Evolutionary conservation across 495 filamentous ascomycete species (phyloP).

Genomic region (Peziza echinospora): DNA sequence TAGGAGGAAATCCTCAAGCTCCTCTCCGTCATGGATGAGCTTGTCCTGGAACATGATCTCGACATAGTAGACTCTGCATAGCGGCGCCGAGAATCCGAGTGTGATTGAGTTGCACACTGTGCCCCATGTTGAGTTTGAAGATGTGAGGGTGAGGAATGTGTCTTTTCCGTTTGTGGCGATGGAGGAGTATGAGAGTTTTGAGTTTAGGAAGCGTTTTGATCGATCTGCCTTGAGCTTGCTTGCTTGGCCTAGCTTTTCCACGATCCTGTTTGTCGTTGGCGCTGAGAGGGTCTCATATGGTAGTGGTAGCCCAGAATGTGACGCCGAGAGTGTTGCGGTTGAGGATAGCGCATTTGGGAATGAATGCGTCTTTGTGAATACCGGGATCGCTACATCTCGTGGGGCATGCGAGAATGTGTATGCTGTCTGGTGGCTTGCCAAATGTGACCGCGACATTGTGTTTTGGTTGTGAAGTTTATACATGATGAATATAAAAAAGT

Average conservation of each 20-base stretch:
- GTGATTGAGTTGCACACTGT: conserved; percentile 9
- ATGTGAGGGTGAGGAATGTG: conserved; percentile 9
- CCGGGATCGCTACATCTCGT: too few species aligned
- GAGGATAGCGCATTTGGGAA: too few species aligned
- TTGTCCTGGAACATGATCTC: conserved; percentile 8
- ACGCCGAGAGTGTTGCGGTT: too few species aligned
- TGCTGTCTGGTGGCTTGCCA: too few species aligned
- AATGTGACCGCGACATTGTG: too few species aligned
- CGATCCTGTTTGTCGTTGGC: background rate
- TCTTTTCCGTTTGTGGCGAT: conserved; percentile 2
- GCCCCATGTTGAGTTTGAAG: conserved; percentile 8
- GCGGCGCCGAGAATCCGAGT: conserved; percentile 7
- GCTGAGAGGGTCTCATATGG: too few species aligned
- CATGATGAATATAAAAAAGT: too few species aligned
- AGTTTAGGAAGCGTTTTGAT: conserved; percentile 8
- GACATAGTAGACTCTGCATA: conserved; percentile 12
- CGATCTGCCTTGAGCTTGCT: conserved; percentile 4
- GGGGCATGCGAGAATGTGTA: too few species aligned
- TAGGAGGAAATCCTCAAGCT: conserved; percentile 4
- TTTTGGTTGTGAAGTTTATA: too few species aligned
- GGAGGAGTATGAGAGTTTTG: conserved; percentile 6
- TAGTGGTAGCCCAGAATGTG: too few species aligned
- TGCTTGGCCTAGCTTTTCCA: background rate
- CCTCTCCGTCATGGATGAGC: conserved; percentile 1
- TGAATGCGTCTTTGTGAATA: too few species aligned